Percentiles rank a stretch among this genome's conserved stretches.
Evolutionary conservation across 306 rosid genomes (phyloP).

Genomic region (Spatholobus suberectus): DNA sequence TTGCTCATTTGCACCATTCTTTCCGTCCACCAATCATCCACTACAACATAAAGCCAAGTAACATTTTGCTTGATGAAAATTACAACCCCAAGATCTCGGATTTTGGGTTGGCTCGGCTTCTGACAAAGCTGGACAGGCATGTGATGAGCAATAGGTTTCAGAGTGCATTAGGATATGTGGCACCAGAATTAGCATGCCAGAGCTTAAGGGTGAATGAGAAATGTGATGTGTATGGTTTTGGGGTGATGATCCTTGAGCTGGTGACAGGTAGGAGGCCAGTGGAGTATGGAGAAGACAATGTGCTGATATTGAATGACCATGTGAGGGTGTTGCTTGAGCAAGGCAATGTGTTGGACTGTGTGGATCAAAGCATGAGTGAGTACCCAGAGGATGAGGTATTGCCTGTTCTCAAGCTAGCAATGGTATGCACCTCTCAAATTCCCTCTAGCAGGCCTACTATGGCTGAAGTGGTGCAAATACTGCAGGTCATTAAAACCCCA

Average conservation of each 20-base stretch:
- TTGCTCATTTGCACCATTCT: slow-evolving; percentile 79
- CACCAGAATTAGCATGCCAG: slow-evolving; percentile 86
- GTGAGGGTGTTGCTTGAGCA: slow-evolving; percentile 76
- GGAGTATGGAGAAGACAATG: slow-evolving; percentile 87
- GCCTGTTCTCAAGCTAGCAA: slow-evolving; percentile 77
- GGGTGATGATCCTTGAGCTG: slow-evolving; percentile 77
- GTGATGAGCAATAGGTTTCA: slow-evolving; percentile 74
- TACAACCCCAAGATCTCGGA: slow-evolving; percentile 72
- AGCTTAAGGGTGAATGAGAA: slow-evolving; percentile 85
- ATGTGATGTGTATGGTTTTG: slow-evolving; percentile 82
- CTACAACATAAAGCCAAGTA: slow-evolving; percentile 85
- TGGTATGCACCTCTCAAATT: slow-evolving; percentile 82
- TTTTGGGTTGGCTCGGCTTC: slow-evolving; percentile 74
- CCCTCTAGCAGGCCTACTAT: slow-evolving; percentile 89
- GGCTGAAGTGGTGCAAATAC: slow-evolving; percentile 84
- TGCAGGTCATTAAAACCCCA: slow-evolving; percentile 83
- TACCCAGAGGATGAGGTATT: slow-evolving; percentile 81
- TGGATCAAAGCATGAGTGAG: slow-evolving; percentile 68
- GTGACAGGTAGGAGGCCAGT: slow-evolving; percentile 88
- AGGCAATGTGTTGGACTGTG: slow-evolving; percentile 77
- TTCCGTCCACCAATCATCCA: slow-evolving; percentile 72
- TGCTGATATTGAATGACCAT: slow-evolving; percentile 73
- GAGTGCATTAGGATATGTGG: slow-evolving; percentile 79
- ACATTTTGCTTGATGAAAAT: slow-evolving; percentile 74
- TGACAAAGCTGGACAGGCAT: slow-evolving; percentile 68